Percentiles rank a stretch among this genome's conserved stretches.
phyloP scores from a whole-genome alignment of 2,329 filamentous ascomycete genomes.

The Penicillium sp. region DNA sequence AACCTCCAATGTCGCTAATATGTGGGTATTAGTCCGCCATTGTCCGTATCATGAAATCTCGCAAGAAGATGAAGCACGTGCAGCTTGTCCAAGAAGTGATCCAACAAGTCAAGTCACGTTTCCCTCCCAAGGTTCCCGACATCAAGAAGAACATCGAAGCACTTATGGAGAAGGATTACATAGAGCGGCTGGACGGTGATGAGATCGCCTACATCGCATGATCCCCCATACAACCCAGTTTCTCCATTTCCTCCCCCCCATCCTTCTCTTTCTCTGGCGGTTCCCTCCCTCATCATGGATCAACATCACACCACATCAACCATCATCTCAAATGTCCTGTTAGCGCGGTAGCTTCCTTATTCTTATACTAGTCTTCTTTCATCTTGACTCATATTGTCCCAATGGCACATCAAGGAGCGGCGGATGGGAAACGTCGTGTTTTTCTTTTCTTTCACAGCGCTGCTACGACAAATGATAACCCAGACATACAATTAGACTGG shows the following conservation, averaged over 20 bases:
- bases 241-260: conserved; percentile 5
- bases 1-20: conserved; percentile 17
- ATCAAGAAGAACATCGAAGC: conserved; percentile 99
- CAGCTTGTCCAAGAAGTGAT: conserved; percentile 93
- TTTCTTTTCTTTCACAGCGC: too few species aligned
- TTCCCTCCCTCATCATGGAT: too few species aligned
- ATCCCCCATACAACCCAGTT: conserved; percentile 19
- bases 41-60: conserved; percentile 98
- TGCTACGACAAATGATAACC: too few species aligned
- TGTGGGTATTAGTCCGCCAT: conserved; percentile 98
- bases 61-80: conserved; percentile 96
- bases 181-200: conserved; percentile 88
- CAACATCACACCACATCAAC: too few species aligned
- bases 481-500: too few species aligned
- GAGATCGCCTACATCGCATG: conserved; percentile 90
- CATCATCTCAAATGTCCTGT: too few species aligned
- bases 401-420: too few species aligned
- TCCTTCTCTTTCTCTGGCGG: too few species aligned
- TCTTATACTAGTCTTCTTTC: too few species aligned
- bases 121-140: conserved; percentile 82
- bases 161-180: conserved; percentile 94
- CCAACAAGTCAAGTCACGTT: conserved; percentile 83
- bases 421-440: too few species aligned
- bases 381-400: too few species aligned
- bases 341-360: too few species aligned